Evolutionary conservation across 2,329 filamentous ascomycete species (phyloP).

Genomic region (Eutypa lata): DNA sequence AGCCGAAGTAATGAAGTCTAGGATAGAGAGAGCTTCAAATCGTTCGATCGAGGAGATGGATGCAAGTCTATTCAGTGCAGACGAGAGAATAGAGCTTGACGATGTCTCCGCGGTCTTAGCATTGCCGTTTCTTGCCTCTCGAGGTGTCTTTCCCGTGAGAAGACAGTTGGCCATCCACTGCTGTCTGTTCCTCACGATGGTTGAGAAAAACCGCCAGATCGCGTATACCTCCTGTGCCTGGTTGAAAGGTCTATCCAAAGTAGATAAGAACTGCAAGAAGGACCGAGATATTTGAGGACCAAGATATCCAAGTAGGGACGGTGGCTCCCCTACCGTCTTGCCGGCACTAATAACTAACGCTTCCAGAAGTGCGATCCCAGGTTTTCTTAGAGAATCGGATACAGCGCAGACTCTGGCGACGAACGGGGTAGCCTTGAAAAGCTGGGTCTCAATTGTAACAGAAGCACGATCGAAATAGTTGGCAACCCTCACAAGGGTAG

Average conservation of each 20-base stretch:
- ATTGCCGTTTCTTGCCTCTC: constrained; percentile 63
- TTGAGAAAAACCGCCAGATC: constrained; percentile 83
- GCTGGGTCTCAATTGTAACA: constrained; percentile 67
- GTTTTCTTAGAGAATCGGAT: constrained; percentile 61
- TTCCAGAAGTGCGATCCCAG: constrained; percentile 68
- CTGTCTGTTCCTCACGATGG: constrained; percentile 83
- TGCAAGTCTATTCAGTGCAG: constrained; percentile 69
- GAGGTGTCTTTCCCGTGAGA: constrained; percentile 81
- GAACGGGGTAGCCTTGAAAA: constrained; percentile 78
- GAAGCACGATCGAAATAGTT: constrained; percentile 61
- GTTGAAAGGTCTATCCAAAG: constrained; percentile 72
- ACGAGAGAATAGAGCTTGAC: constrained; percentile 65
- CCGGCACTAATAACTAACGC: constrained; percentile 69
- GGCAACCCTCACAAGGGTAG: constrained; percentile 67
- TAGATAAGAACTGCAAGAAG: constrained; percentile 75
- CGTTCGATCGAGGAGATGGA: constrained; percentile 62
- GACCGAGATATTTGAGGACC: constrained; percentile 78
- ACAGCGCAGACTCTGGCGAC: constrained; percentile 74
- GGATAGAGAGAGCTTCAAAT: constrained; percentile 67
- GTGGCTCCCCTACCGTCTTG: constrained; percentile 68
- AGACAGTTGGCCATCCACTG: constrained; percentile 96
- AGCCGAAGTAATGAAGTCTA: constrained; percentile 83
- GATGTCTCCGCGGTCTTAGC: constrained; percentile 48
- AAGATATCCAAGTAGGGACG: constrained; percentile 89
- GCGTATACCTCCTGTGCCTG: constrained; percentile 61